phyloP scores from a whole-genome alignment of 73 alveolate species.

The Blepharisma japonicum region DNA sequence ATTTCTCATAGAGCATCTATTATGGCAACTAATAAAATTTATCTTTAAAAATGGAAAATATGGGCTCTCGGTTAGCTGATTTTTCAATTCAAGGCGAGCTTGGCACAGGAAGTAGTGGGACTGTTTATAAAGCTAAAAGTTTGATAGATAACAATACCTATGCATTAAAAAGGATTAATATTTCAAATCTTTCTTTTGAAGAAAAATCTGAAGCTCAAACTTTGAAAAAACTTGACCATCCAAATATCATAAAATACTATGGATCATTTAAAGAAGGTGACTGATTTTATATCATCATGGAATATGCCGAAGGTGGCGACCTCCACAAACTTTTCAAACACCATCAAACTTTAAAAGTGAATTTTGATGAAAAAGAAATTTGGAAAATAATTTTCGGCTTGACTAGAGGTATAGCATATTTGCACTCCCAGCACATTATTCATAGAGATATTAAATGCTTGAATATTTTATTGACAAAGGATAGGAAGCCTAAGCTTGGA shows the following conservation, averaged over 20 bases:
- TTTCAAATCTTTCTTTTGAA: constrained; percentile 81
- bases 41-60: no score
- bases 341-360: constrained; percentile 55
- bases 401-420: constrained; percentile 73
- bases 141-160: constrained; percentile 55
- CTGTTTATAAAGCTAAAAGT: constrained; percentile 80
- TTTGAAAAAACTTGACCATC: constrained; percentile 83
- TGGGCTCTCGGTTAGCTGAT: constrained; percentile 44
- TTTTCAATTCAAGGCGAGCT: constrained; percentile 77
- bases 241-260: constrained; percentile 80
- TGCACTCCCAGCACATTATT: constrained; percentile 86
- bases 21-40: no score
- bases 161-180: constrained; percentile 88
- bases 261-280: constrained; percentile 88
- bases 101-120: constrained; percentile 93
- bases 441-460: constrained; percentile 96
- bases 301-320: constrained; percentile 95
- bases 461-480: constrained; percentile 76
- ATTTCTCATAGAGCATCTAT: no score
- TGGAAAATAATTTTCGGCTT: constrained; percentile 88
- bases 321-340: constrained; percentile 63
- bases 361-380: constrained; percentile 74
- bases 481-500: constrained; percentile 71
- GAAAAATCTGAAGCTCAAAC: constrained; percentile 91
- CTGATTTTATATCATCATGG: constrained; percentile 90